These are phyloP conservation scores for Colletotrichum sp. DNA, from an alignment of 2,329 filamentous ascomycete species.

Conservation along the genomic window DNA sequence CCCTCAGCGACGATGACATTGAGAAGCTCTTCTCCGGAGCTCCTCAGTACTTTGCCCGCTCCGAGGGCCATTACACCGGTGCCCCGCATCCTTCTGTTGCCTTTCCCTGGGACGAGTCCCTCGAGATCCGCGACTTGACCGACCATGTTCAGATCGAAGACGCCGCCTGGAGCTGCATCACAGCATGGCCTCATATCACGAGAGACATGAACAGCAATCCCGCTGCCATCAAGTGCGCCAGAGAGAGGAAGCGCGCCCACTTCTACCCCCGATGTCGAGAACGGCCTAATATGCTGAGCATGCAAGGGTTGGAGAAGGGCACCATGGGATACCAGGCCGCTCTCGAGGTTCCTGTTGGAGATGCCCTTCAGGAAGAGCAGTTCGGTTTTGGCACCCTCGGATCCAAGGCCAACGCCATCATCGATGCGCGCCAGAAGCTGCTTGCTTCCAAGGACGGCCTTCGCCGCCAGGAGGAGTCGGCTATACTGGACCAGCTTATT, in stretches of 20 bases:
- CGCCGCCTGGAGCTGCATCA: constrained; percentile 66
- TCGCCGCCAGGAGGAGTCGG: constrained; percentile 60
- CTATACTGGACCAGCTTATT: constrained; percentile 63
- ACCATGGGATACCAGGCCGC: constrained; percentile 74
- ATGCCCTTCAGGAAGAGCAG: constrained; percentile 68
- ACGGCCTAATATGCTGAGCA: constrained; percentile 74
- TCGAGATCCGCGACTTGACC: constrained; percentile 66
- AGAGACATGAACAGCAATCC: constrained; percentile 52
- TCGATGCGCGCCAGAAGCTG: constrained; percentile 63
- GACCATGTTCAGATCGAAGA: constrained; percentile 70
- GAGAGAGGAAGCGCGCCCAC: constrained; percentile 55
- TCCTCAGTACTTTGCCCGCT: constrained; percentile 71
- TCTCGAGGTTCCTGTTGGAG: constrained; percentile 68
- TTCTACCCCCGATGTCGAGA: constrained; percentile 66
- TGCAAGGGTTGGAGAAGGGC: constrained; percentile 74
- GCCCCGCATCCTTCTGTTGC: constrained; percentile 68
- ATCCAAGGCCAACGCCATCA: constrained; percentile 57
- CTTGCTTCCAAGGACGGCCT: constrained; percentile 58
- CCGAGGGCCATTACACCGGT: constrained; percentile 63
- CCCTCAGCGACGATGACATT: constrained; percentile 63
- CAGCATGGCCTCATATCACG: constrained; percentile 68
- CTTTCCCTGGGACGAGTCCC: constrained; percentile 70
- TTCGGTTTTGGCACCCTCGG: constrained; percentile 63
- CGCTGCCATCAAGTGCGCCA: constrained; percentile 45
- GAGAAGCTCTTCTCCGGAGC: constrained; percentile 78